Conservation (phyloP, 1,284 basidiomycete species). For the Ganoderma lingzhi region DNA sequence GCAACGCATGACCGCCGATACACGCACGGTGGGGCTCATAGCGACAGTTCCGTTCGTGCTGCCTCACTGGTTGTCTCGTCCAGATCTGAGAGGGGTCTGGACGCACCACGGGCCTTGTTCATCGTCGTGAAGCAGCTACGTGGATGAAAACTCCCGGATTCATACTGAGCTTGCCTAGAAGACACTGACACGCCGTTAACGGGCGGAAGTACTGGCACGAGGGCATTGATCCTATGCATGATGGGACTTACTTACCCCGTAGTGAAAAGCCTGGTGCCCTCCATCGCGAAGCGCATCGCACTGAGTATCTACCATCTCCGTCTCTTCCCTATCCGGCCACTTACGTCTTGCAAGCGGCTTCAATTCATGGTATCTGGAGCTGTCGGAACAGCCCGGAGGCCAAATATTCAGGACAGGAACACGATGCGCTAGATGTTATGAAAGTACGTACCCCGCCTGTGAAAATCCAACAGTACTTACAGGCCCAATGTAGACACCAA, state of each 20-base stretch:
- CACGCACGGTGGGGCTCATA: background rate
- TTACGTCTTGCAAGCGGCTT: background rate
- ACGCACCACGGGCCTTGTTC: background rate
- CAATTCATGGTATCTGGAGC: background rate
- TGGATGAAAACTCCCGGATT: background rate
- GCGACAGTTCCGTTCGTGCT: background rate
- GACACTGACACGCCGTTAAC: background rate
- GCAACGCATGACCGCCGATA: background rate
- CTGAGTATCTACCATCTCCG: background rate
- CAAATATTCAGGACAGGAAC: background rate
- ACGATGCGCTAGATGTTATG: background rate
- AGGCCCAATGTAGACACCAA: background rate
- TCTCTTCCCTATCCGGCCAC: background rate
- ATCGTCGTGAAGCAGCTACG: background rate
- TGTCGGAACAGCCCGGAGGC: slow-evolving; percentile 6
- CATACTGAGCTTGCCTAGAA: background rate
- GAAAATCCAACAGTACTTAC: background rate
- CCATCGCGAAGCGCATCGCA: background rate
- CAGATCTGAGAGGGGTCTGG: background rate
- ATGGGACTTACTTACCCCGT: slow-evolving; percentile 22
- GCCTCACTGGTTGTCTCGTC: background rate
- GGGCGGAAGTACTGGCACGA: slow-evolving; percentile 16
- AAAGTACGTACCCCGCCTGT: background rate
- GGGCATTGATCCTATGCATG: slow-evolving; percentile 8
- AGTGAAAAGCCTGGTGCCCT: slow-evolving; percentile 6